Percentiles rank a stretch among this genome's conserved stretches.
Conservation (phyloP, 768 basidiomycete species). For the Neoboletus brunneissimus region DNA sequence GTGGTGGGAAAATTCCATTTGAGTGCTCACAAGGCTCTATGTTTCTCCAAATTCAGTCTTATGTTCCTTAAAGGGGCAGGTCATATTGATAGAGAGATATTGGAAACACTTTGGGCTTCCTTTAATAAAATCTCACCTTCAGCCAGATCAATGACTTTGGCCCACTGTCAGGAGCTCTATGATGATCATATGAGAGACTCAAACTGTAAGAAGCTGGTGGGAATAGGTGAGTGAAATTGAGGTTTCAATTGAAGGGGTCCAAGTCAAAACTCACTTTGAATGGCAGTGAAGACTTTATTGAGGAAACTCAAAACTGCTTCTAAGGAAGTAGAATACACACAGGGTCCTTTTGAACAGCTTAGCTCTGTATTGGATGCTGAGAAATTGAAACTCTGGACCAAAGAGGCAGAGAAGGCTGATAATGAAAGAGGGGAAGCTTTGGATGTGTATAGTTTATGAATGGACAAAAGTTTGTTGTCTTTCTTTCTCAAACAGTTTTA, state of each 20-base stretch:
- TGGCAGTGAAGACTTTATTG: no score
- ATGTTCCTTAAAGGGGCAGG: constrained; percentile 24
- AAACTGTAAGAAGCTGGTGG: background rate
- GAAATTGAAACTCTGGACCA: background rate
- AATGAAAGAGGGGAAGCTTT: background rate
- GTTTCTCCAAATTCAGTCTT: constrained; percentile 14
- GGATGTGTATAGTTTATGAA: no score
- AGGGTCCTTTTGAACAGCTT: no score
- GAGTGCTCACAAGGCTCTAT: constrained; percentile 22
- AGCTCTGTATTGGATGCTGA: background rate
- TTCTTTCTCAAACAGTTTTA: no score
- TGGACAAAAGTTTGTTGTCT: no score
- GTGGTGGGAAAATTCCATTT: constrained; percentile 33
- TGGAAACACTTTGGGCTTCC: constrained; percentile 34
- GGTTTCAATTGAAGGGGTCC: no score
- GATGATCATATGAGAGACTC: constrained; percentile 3
- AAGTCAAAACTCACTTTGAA: no score
- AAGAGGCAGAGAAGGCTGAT: background rate
- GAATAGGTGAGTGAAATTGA: no score
- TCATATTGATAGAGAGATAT: constrained; percentile 32
- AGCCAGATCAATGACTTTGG: constrained; percentile 19
- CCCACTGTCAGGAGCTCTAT: constrained; percentile 25
- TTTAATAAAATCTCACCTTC: constrained; percentile 30
- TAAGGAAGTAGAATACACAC: no score
- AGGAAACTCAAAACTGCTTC: no score